Evolutionary conservation across 495 filamentous ascomycete genomes (phyloP).

Genomic region (Penicillium paxilli): DNA sequence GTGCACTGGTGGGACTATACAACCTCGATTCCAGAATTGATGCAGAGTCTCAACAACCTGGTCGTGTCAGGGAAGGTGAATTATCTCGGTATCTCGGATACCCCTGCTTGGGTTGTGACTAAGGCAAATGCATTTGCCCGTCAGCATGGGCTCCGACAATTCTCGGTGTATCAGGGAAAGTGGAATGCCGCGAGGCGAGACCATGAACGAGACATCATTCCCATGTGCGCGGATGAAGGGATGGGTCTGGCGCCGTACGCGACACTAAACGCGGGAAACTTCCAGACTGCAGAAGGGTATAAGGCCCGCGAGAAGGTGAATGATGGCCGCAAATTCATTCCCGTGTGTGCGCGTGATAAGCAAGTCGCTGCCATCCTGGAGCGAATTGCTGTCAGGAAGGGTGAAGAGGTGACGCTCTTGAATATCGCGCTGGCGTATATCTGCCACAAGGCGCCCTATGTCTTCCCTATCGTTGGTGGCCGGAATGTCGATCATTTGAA

Average conservation of each 20-base stretch:
- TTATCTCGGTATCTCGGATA: constrained; percentile 69
- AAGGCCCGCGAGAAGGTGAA: constrained; percentile 27
- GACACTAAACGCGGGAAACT: constrained; percentile 39
- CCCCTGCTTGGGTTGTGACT: constrained; percentile 47
- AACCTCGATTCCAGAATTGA: constrained; percentile 64
- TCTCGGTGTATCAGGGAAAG: constrained; percentile 30
- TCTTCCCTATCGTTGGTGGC: constrained; percentile 74
- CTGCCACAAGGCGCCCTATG: constrained; percentile 57
- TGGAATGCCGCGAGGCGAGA: constrained; percentile 28
- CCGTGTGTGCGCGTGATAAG: constrained; percentile 40
- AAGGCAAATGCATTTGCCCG: constrained; percentile 38
- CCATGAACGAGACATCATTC: constrained; percentile 36
- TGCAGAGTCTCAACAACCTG: constrained; percentile 64
- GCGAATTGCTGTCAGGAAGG: constrained; percentile 54
- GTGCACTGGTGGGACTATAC: constrained; percentile 70
- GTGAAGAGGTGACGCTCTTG: constrained; percentile 32
- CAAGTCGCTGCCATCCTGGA: constrained; percentile 59
- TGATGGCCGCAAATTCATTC: constrained; percentile 29
- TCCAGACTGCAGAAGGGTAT: constrained; percentile 44
- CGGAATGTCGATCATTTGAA: constrained; percentile 64
- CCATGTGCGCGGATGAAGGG: constrained; percentile 33
- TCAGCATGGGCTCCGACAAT: constrained; percentile 20
- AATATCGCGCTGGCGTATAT: constrained; percentile 57
- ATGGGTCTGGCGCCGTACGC: constrained; percentile 40
- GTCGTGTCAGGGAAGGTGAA: constrained; percentile 64